Percentiles rank a stretch among this genome's conserved stretches.
Conservation (phyloP, 352 stramenopile species). For the Globisporangium rhizosaccharum region DNA sequence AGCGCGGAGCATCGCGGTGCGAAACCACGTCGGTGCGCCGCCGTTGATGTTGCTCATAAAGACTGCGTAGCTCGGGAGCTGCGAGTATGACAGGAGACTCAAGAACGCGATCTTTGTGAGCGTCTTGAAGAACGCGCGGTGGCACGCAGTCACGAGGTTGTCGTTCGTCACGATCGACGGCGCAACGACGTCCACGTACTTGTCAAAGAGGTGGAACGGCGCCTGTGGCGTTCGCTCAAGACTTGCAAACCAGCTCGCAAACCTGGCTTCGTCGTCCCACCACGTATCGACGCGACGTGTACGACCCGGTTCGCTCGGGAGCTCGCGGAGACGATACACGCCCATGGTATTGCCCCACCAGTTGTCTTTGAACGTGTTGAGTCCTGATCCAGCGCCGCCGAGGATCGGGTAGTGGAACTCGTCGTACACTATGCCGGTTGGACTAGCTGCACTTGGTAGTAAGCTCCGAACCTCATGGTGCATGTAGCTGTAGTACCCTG, state of each 20-base stretch:
- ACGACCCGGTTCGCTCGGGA: not conserved
- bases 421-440: conserved; percentile 7
- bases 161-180: conserved; percentile 20
- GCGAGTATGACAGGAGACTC: conserved; percentile 16
- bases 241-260: conserved; percentile 23
- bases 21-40: conserved; percentile 24
- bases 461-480: conserved; percentile 3
- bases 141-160: conserved; percentile 21
- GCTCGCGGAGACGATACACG: conserved; percentile 25
- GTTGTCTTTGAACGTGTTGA: conserved; percentile 28
- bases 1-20: conserved; percentile 11
- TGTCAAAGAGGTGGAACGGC: conserved; percentile 17
- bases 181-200: conserved; percentile 23
- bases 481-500: conserved; percentile 29
- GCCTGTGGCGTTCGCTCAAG: conserved; percentile 19
- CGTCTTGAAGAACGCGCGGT: conserved; percentile 34
- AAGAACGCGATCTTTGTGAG: conserved; percentile 27
- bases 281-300: conserved; percentile 13
- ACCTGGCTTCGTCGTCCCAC: conserved; percentile 29
- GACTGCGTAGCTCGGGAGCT: conserved; percentile 20
- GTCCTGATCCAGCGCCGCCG: conserved; percentile 21
- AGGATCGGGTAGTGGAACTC: conserved; percentile 17
- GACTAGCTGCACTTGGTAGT: not conserved
- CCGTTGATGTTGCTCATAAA: conserved; percentile 35
- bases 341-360: conserved; percentile 33